Base-by-base conservation (phyloP, 306 rosid genomes). In the Casuarina cunninghamiana region DNA sequence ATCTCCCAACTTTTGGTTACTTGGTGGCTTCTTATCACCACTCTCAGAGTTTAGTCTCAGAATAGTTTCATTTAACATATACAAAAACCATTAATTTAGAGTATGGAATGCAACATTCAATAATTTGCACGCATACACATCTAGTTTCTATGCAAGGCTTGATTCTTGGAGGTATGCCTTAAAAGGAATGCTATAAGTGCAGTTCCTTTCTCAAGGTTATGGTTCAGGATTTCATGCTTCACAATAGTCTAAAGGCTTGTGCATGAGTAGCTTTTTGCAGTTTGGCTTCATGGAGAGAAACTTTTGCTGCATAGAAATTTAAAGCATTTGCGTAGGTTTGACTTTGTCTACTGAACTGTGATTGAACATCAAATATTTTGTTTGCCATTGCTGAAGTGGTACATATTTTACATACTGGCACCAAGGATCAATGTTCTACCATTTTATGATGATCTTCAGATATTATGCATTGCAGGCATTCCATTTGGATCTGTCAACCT, bases 401-500 rank as follows among this genome's bases (percentile, higher is more conserved):
- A 10, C 19, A 51, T 16, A 48, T 43, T 68, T 49, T 0, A 44
- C 53, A 15, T 35, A 46, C 32, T 19, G 62, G 51, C 48, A 46
- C 49, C 44, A 53, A 17, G 19, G 66, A 65, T 69, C 43, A 53
- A 82, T 62, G 48, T 35, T 77, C 55, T 77, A 70, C 46, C 83
- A 41, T 69, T 43, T 82, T 21, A 43, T 74, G 81, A 50, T 41
- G 51, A 38, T 74, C 44, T 41, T 58, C 72, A 75, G 76, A 65
- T 43, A 41, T 80, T 55, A 50, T 79, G 46, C 21, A 53, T 75
- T 88, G 88, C 89, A 94, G 98, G 97, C 77, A 94, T 94, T 80
- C 98, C 98, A 77, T 94, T 90, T 88, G 98, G 98, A 80, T 94
- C 98, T 70, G 98, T 94, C 80, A 94, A 94, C 86, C 81, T 94